Evolutionary conservation across 257 asterid species (phyloP), one percentile per base, ranked within the genome.

Genomic region (Plantago ovata): DNA sequence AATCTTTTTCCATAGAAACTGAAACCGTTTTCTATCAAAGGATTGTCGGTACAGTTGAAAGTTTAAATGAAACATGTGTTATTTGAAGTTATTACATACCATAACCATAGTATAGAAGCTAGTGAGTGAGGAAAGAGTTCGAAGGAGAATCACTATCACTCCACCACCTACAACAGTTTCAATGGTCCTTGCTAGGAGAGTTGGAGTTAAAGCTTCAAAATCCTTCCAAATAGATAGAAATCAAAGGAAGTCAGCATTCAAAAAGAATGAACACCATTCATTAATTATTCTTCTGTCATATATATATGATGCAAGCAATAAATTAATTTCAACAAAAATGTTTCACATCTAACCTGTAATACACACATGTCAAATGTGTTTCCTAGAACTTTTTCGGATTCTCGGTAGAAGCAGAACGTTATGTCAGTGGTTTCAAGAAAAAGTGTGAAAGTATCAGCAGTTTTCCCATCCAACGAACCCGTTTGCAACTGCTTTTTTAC

Each of bases 91-190:
- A 8, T 19, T 9, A 10, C 36, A 33, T 46, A 79, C 89, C 90
- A 82, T 82, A 61, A 69, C 82, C 86, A 82, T 82, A 41, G 90
- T 75, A 69, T 38, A 72, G 49, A 82, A 73, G 46, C 84, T 79
- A 24, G 84, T 72, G 23, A 82, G 80, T 14, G 90, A 77, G 41
- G 84, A 67, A 58, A 82, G 63, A 9, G 86, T 67, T 44, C 79
- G 82, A 22, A 82, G 79, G 62, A 82, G 67, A 68, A 82, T 68
- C 53, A 82, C 62, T 41, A 82, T 69, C 73, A 82, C 38, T 53
- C 90, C 90, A 62, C 90, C 86, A 53, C 90, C 90, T 70, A 70
- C 86, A 61, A 82, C 90, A 44, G 90, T 82, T 71, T 82, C 90
- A 39, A 82, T 77, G 44, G 90, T 82, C 70, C 84, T 79, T 18